Base-by-base conservation (phyloP, 2,329 filamentous ascomycete genomes). In the Dactylonectria macrodidyma region DNA sequence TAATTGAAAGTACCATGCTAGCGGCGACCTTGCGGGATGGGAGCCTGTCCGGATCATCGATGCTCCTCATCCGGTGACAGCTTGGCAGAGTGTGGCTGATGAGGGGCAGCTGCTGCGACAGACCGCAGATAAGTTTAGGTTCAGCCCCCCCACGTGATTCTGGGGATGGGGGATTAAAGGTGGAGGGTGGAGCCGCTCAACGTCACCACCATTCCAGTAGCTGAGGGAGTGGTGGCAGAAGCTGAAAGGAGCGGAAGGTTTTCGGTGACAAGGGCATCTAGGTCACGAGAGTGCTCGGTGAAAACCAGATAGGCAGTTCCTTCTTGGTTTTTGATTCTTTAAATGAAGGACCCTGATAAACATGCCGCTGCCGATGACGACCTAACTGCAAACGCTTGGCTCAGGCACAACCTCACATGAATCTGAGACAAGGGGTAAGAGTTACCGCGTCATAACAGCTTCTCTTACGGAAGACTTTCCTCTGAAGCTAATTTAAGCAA, bases 21-120 rank as follows among this genome's bases (percentile, higher is more conserved):
- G 46, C 71, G 61, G 51, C 44, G 34, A 16, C 50, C 71, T 74
- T 72, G 73, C 72, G 74, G 76, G 74, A 78, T 77, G 69, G 55
- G 26, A 7, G 24, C 19, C 12, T 36, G n/a, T 9, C 64, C 77
- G 77, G 77, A 79, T 76, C 65, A 79, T 79, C 62, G 66, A 79
- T 78, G 69, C 73, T 78, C 77, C 77, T 55, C 19, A 3, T 36
- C 65, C 72, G 57, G 55, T 55, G 46, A 54, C 22, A 14, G 46
- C 30, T 59, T 12, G 52, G 34, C 19, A 38, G 38, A 19, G 24
- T 55, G 33, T 58, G 60, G 60, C 60, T 62, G 41, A 36, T 62
- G 60, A 52, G 61, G 61, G 59, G 59, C 30, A 56, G 44, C 58
- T 50, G 44, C 50, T n/a, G 30, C 34, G 50, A 52, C 50, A 52